These are phyloP conservation scores for Stereum hirsutum DNA, from an alignment of 1,284 basidiomycete species.

Conservation along the genomic window DNA sequence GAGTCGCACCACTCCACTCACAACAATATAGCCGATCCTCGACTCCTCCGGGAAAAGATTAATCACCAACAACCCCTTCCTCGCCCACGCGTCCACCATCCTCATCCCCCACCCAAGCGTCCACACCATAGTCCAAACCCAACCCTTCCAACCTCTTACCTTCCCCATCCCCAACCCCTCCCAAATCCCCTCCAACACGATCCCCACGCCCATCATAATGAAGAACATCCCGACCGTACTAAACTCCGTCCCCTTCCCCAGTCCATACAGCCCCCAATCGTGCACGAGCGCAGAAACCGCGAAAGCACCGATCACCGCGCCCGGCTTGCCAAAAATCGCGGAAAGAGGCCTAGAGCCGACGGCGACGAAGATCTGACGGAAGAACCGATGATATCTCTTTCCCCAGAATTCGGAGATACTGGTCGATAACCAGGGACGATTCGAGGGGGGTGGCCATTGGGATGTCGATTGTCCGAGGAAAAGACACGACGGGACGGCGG, in stretches of 20 bases:
- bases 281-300: constrained; percentile 47
- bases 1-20: no score
- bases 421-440: constrained; percentile 27
- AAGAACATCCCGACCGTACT: constrained; percentile 41
- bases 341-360: constrained; percentile 21
- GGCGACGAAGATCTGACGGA: constrained; percentile 27
- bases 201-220: constrained; percentile 41
- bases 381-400: constrained; percentile 35
- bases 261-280: constrained; percentile 45
- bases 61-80: constrained; percentile 30
- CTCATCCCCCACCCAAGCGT: constrained; percentile 33
- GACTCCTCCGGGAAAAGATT: constrained; percentile 5
- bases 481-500: constrained; percentile 32
- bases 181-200: constrained; percentile 39
- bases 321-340: constrained; percentile 32
- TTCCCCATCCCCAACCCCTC: constrained; percentile 27
- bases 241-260: constrained; percentile 43
- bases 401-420: constrained; percentile 34
- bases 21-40: no score
- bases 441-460: constrained; percentile 34
- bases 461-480: constrained; percentile 24
- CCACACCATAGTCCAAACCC: constrained; percentile 41
- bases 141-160: constrained; percentile 37
- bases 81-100: constrained; percentile 47
- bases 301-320: constrained; percentile 46